These are phyloP conservation scores for Stachybotrys elegans DNA, from an alignment of 2,329 filamentous ascomycete genomes.

Conservation along the genomic window DNA sequence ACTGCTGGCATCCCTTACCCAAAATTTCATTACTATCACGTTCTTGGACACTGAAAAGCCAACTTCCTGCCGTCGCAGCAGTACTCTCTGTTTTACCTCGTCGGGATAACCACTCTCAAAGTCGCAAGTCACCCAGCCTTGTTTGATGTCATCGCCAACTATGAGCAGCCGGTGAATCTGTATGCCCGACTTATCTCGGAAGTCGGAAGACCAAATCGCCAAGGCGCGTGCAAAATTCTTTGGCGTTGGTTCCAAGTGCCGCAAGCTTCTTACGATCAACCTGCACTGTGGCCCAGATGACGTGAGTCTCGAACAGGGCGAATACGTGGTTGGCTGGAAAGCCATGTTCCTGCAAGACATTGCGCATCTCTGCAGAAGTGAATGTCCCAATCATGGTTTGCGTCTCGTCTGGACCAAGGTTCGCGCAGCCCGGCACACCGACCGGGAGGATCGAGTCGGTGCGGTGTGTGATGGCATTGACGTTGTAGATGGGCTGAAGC, in stretches of 20 bases:
- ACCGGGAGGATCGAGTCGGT: constrained; percentile 42
- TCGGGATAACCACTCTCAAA: background rate
- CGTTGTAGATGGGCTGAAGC: constrained; percentile 32
- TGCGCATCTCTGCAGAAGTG: constrained; percentile 35
- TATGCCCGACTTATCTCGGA: constrained; percentile 32
- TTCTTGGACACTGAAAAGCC: no score
- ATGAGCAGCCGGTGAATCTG: constrained; percentile 43
- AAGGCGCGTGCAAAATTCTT: constrained; percentile 30
- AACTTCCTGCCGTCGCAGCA: background rate
- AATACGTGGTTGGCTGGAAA: constrained; percentile 39
- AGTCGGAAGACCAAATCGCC: constrained; percentile 38
- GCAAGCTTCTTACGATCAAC: constrained; percentile 53
- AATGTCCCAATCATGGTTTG: constrained; percentile 35
- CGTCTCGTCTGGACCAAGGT: background rate
- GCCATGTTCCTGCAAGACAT: constrained; percentile 26
- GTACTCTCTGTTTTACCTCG: background rate
- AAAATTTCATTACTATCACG: no score
- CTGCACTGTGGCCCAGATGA: constrained; percentile 45
- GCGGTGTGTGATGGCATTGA: constrained; percentile 42
- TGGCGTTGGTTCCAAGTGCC: constrained; percentile 43
- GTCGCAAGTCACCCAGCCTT: background rate
- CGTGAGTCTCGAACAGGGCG: constrained; percentile 39
- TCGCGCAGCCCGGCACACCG: constrained; percentile 37
- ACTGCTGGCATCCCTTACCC: no score
- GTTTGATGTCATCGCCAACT: constrained; percentile 40